phyloP scores from a whole-genome alignment of 331 rosid genomes.

The Acacia pycnantha region DNA sequence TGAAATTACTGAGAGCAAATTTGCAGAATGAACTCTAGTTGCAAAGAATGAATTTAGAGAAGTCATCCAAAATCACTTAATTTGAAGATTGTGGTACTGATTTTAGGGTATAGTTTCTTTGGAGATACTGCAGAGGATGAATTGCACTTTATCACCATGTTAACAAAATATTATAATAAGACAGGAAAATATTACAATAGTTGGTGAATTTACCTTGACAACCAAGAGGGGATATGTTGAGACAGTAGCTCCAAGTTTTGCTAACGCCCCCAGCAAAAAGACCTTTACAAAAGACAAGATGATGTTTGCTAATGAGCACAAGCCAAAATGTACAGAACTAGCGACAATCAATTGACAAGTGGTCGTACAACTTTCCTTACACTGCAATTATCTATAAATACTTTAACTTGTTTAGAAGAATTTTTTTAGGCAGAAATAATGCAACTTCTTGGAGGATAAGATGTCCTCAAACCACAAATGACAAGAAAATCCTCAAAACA shows the following conservation, averaged over 20 bases:
- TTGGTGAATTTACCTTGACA: conserved; percentile 65
- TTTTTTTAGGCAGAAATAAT: not conserved
- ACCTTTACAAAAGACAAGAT: conserved; percentile 46
- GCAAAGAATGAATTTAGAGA: conserved; percentile 1
- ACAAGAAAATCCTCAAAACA: not conserved
- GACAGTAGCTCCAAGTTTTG: conserved; percentile 86
- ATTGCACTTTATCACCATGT: not conserved
- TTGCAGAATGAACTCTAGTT: not conserved
- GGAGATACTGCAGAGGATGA: conserved; percentile 5
- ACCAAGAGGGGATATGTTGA: conserved; percentile 74
- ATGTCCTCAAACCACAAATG: not conserved
- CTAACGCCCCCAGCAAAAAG: conserved; percentile 71
- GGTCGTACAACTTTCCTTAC: conserved; percentile 6
- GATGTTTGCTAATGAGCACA: conserved; percentile 24
- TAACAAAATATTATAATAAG: not conserved
- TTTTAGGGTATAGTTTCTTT: not conserved
- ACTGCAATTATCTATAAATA: conserved; percentile 9
- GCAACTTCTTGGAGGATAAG: not conserved
- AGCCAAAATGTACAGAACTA: conserved; percentile 18
- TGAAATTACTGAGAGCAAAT: not conserved
- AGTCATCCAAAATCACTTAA: not conserved
- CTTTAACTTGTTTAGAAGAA: not conserved
- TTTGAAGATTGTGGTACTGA: not conserved
- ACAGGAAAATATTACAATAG: conserved; percentile 20
- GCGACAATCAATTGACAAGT: conserved; percentile 15